Evolutionary conservation across 2,329 filamentous ascomycete species (phyloP).

Genomic region (Echinosphaeria canescens): DNA sequence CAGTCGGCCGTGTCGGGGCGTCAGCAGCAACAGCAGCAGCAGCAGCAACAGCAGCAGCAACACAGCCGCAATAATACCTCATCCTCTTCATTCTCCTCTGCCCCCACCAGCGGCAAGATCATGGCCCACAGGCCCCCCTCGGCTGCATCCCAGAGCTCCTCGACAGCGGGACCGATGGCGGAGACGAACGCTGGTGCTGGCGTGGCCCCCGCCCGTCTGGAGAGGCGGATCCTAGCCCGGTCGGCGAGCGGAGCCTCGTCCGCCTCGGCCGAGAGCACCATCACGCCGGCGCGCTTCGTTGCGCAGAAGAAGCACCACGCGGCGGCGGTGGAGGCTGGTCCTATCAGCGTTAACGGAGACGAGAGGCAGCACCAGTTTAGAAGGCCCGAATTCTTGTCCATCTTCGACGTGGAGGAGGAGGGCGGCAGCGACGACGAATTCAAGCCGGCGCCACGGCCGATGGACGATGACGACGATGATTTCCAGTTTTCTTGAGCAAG

Average conservation of each 20-base stretch:
- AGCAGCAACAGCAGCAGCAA: no score
- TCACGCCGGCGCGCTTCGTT: conserved; percentile 24
- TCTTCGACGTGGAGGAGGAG: conserved; percentile 28
- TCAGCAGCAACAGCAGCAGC: no score
- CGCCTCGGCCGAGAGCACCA: conserved; percentile 17
- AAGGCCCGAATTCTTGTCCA: conserved; percentile 29
- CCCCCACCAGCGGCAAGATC: no score
- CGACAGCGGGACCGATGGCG: no score
- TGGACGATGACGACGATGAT: no score
- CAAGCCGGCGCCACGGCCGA: no score
- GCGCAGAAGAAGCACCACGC: conserved; percentile 12
- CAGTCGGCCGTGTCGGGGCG: conserved; percentile 23
- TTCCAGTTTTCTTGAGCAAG: no score
- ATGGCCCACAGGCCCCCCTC: conserved; percentile 11
- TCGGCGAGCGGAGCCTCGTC: conserved; percentile 15
- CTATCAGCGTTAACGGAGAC: no score
- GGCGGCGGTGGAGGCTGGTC: no score
- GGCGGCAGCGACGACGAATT: conserved; percentile 22
- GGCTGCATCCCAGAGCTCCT: conserved; percentile 4
- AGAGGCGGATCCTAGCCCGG: conserved; percentile 8
- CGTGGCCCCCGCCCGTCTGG: conserved; percentile 4
- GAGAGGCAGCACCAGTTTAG: conserved; percentile 10
- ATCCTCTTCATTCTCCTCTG: no score
- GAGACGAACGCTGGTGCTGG: no score
- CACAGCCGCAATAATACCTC: no score